A percentile compares a stretch with the other conserved stretches of the same genome.
Conservation (phyloP, 768 basidiomycete genomes). For the Podaxis carcinomalis region DNA sequence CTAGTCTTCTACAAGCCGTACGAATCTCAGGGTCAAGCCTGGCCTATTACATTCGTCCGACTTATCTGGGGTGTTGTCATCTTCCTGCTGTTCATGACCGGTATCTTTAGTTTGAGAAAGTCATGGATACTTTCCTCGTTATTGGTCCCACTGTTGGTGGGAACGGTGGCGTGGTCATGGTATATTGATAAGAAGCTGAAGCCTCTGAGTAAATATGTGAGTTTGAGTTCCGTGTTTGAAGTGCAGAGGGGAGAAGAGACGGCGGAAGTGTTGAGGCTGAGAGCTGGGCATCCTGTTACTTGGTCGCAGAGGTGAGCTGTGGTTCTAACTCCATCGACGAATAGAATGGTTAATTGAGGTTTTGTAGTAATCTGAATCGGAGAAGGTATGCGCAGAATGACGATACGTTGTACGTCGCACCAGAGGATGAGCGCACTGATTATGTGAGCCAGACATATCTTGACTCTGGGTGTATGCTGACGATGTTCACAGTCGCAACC, state of each 20-base stretch:
- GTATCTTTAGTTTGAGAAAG: constrained; percentile 72
- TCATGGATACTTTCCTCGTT: constrained; percentile 47
- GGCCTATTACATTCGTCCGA: constrained; percentile 93
- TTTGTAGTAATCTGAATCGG: constrained; percentile 72
- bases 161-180: constrained; percentile 80
- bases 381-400: constrained; percentile 91
- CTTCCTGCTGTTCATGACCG: constrained; percentile 95
- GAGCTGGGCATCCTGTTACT: constrained; percentile 82
- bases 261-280: constrained; percentile 68
- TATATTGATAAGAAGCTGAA: constrained; percentile 62
- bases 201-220: constrained; percentile 78
- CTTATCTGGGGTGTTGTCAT: constrained; percentile 91
- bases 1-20: constrained; percentile 98
- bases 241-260: constrained; percentile 88
- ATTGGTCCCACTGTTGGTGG: constrained; percentile 71
- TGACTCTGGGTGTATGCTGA: neutral
- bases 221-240: constrained; percentile 81
- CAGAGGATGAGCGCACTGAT: constrained; percentile 89
- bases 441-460: constrained; percentile 48
- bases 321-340: neutral
- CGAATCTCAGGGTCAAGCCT: constrained; percentile 95
- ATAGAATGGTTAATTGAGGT: neutral
- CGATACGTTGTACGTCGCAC: constrained; percentile 92
- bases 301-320: constrained; percentile 76
- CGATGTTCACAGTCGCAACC: constrained; percentile 71